Base-by-base conservation (phyloP, 1,284 basidiomycete genomes). In the Apiotrichum gamsii region DNA sequence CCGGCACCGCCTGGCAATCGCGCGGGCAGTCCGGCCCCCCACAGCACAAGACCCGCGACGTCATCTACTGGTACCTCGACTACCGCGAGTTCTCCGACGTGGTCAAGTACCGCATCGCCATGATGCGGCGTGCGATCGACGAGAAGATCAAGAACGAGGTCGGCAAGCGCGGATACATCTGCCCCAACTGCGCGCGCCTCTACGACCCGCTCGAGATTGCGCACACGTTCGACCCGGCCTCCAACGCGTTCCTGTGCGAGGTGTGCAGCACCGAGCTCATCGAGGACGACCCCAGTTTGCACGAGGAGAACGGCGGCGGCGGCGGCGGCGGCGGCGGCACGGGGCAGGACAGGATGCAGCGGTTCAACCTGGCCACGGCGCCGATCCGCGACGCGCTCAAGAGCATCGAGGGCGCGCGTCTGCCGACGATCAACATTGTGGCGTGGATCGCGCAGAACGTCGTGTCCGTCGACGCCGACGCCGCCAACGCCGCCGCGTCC, bases 51-150 rank as follows among this genome's bases (percentile, higher is more conserved):
- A 38, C 43, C 19, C 47, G 56, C 45, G 68, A 70, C 45, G 67
- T 70, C 15, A 84, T 87, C 61, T 99, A 97, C 76, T 98, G 90
- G 76, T 97, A 89, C 73, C 86, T 99, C 65, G 87, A 98, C 75
- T 94, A 91, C 71, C 84, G 90, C 60, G 82, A 85, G 64, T 94
- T 96, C 65, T 90, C 90, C 72, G 91, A 98, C 68, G 90, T 97
- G 39, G 87, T 94, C 66, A 96, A 97, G 72, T 98, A 94, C 88
- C 80, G 91, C 30, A 83, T 98, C 51, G 87, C 90, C n/a, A 86
- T 88, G 65, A 95, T 99, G 84, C 81, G 86, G 55, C 80, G 84
- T 52, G 81, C 82, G 47, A 91, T 98, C 57, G 93, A 98, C 51
- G 82, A 85, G 34, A 83, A 83, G 47, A 75, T 91, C 54, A 83